Evolutionary conservation across 805 yeast species (phyloP), one percentile per base, ranked within the genome.

Genomic region (Candida koratica): DNA sequence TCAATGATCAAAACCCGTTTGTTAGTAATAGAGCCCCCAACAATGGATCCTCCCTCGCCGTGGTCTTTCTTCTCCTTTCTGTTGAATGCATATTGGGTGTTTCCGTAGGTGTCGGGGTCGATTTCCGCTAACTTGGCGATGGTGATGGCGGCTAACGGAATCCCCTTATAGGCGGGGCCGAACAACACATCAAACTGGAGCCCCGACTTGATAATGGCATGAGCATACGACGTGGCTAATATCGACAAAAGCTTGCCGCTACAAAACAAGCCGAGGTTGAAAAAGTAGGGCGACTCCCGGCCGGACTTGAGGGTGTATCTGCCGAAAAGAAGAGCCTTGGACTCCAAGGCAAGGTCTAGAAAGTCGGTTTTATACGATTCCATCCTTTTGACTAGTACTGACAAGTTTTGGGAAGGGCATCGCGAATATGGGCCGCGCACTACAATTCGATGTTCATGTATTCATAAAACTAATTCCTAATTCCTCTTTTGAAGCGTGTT

Each of bases 81-180:
- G 72, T 90, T 90, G 72, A 87, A 90, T n/a, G 97, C 79, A 59
- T 89, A 93, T 30, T 86, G 87, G 32, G 86, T 67, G 42, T 77
- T 59, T 34, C 76, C 78, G 54, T 77, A 88, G 53, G 81, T 80
- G 38, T 75, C 77, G n/a, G 87, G 86, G 41, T 86, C 93, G 47
- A 88, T 69, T 64, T 93, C 97, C 24, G 90, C 93, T 42, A 93
- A 71, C 61, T 93, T 90, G 40, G 93, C 90, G 41, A 84, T 87
- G 11, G 96, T 87, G 43, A 90, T 75, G 4, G 97, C 95, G 36
- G 95, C 95, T 39, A 90, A 72, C 15, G 98, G 95, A 50, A 90
- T 90, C 13, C 98, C 98, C 66, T 93, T 93, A 65, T 90, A 90
- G 18, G 98, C 98, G 8, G 98, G 98, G 6, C 98, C 98, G 55